Conservation (phyloP, 768 basidiomycete genomes). For the Dendrothele bispora region DNA sequence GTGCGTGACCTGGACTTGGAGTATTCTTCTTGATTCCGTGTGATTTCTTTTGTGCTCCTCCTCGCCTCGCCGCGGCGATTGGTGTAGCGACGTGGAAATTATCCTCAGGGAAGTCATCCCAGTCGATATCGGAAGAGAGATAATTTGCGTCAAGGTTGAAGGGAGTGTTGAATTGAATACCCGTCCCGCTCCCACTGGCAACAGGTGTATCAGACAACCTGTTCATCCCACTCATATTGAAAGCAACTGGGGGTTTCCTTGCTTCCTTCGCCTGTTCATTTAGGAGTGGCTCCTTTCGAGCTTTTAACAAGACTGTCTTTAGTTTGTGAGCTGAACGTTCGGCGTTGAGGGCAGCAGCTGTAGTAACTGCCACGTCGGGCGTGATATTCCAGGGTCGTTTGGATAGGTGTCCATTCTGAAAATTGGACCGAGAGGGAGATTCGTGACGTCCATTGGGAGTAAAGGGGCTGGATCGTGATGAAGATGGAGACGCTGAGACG, state of each 20-base stretch:
- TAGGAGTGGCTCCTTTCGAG: constrained; percentile 63
- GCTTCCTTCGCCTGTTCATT: constrained; percentile 52
- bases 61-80: constrained; percentile 28
- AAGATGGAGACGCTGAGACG: constrained; percentile 14
- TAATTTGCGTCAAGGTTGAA: constrained; percentile 14
- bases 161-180: constrained; percentile 10
- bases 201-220: background rate
- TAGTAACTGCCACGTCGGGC: constrained; percentile 68
- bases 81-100: constrained; percentile 39
- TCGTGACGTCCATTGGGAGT: too few relatives aligned
- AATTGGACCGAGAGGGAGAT: too few relatives aligned
- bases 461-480: constrained; percentile 35
- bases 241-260: constrained; percentile 29
- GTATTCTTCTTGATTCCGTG: too few relatives aligned
- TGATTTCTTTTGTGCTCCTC: too few relatives aligned
- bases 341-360: constrained; percentile 80
- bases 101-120: constrained; percentile 36
- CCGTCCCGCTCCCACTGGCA: constrained; percentile 1
- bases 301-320: constrained; percentile 63
- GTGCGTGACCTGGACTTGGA: too few relatives aligned
- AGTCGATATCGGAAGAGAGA: constrained; percentile 13
- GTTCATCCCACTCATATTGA: constrained; percentile 35
- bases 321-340: constrained; percentile 72
- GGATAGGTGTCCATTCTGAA: too few relatives aligned
- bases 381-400: constrained; percentile 49